Conservation (phyloP, 2,329 filamentous ascomycete genomes). For the Aplosporella prunicola region DNA sequence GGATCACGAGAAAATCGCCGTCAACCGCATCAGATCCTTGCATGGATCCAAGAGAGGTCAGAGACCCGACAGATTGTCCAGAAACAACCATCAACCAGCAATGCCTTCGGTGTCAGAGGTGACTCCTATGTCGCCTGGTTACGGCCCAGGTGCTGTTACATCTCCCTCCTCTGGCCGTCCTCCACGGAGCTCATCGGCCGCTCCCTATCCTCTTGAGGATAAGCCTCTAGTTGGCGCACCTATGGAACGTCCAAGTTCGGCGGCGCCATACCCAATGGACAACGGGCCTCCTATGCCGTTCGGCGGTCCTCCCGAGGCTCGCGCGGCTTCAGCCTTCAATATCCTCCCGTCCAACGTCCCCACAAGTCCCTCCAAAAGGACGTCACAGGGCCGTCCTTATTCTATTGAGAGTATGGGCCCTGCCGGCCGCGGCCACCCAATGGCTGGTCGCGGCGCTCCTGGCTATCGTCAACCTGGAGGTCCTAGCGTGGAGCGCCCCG, state of each 20-base stretch:
- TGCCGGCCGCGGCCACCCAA: conserved; percentile 24
- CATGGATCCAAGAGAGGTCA: conserved; percentile 44
- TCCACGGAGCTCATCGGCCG: conserved; percentile 27
- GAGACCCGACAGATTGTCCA: conserved; percentile 38
- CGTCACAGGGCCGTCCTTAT: conserved; percentile 13
- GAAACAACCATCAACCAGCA: conserved; percentile 25
- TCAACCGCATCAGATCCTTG: conserved; percentile 65
- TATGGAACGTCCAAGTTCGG: conserved; percentile 40
- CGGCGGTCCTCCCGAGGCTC: conserved; percentile 25
- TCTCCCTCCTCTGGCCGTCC: conserved; percentile 17
- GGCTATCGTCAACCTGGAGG: conserved; percentile 29
- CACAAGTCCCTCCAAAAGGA: too few relatives aligned
- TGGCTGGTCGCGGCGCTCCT: conserved; percentile 23
- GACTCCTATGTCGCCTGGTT: conserved; percentile 25
- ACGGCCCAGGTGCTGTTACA: conserved; percentile 16
- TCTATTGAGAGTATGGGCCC: too few relatives aligned
- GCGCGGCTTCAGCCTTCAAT: conserved; percentile 43
- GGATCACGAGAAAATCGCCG: conserved; percentile 86
- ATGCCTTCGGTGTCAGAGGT: conserved; percentile 33
- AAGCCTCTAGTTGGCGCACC: conserved; percentile 28
- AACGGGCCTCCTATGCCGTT: conserved; percentile 49
- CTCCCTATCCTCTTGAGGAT: conserved; percentile 37
- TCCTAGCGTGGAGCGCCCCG: conserved; percentile 27
- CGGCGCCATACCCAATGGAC: conserved; percentile 63
- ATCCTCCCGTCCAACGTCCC: conserved; percentile 39